These are phyloP conservation scores for Claviceps maximensis DNA, from an alignment of 2,329 filamentous ascomycete species.

Conservation along the genomic window DNA sequence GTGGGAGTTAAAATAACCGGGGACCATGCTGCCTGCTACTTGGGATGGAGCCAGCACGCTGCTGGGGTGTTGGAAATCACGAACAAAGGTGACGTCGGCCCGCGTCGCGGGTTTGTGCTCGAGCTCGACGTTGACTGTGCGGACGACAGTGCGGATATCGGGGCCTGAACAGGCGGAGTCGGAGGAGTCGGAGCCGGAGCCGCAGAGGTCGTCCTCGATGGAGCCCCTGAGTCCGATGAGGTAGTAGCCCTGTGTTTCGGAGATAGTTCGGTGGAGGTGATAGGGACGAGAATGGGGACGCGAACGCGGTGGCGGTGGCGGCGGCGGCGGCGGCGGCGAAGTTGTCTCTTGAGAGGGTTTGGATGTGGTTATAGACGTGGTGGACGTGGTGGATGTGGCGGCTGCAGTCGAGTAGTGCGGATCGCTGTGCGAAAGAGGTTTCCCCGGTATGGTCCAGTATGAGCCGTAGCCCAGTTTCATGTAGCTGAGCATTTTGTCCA, in stretches of 20 bases:
- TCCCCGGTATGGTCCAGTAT: constrained; percentile 42
- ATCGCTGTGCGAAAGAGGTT: constrained; percentile 7
- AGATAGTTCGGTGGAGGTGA: constrained; percentile 9
- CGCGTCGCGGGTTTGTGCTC: constrained; percentile 26
- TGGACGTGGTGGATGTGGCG: constrained; percentile 2
- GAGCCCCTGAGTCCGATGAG: constrained; percentile 57
- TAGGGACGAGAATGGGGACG: constrained; percentile 4
- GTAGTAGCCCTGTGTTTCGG: constrained; percentile 35
- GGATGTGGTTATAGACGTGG: constrained; percentile 4
- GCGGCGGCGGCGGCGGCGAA: neutral
- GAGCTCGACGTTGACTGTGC: constrained; percentile 55
- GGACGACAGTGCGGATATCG: constrained; percentile 45
- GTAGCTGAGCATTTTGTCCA: constrained; percentile 48
- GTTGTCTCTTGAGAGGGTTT: neutral
- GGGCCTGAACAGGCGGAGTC: constrained; percentile 16
- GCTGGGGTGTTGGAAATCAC: constrained; percentile 28
- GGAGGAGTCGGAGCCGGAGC: constrained; percentile 16
- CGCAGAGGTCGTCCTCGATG: constrained; percentile 32
- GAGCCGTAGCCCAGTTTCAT: constrained; percentile 55
- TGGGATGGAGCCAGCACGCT: constrained; percentile 21
- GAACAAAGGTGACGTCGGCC: constrained; percentile 31
- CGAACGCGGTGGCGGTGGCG: neutral
- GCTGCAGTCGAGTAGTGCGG: constrained; percentile 4
- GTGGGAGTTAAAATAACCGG: constrained; percentile 24
- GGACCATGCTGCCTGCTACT: constrained; percentile 20